phyloP scores from a whole-genome alignment of 257 asterid species.

The Scutellaria minor region DNA sequence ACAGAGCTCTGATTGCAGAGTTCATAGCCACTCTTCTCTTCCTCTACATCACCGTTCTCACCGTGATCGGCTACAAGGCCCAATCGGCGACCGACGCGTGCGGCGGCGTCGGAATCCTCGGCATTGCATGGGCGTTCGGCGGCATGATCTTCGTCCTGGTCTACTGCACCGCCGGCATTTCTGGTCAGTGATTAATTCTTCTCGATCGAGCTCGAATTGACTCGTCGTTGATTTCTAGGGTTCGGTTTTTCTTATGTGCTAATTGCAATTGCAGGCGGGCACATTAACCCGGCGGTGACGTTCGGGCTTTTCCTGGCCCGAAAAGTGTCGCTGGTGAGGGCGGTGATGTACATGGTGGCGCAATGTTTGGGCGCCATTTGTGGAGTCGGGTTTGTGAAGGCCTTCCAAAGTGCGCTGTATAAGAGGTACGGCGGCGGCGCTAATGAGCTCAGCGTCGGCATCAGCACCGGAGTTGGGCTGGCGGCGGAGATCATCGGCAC shows the following conservation, averaged over 20 bases:
- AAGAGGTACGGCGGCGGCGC: slow-evolving; percentile 61
- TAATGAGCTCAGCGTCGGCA: slow-evolving; percentile 45
- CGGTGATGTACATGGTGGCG: slow-evolving; percentile 72
- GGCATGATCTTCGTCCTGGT: slow-evolving; percentile 80
- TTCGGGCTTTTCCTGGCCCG: slow-evolving; percentile 75
- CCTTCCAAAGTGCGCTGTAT: slow-evolving; percentile 53
- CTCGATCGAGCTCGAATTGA: too few relatives aligned
- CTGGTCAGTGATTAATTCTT: slow-evolving; percentile 37
- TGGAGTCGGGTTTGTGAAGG: slow-evolving; percentile 74
- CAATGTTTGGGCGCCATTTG: slow-evolving; percentile 79
- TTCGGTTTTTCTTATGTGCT: neutral
- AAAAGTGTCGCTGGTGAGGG: slow-evolving; percentile 67
- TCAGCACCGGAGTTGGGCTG: slow-evolving; percentile 57
- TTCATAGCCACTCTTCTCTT: slow-evolving; percentile 74
- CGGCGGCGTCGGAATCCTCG: slow-evolving; percentile 76
- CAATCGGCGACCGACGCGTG: slow-evolving; percentile 58
- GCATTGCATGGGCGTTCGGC: slow-evolving; percentile 86
- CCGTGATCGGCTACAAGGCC: slow-evolving; percentile 67
- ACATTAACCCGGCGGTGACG: slow-evolving; percentile 81
- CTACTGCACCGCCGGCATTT: slow-evolving; percentile 70
- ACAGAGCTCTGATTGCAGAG: slow-evolving; percentile 79
- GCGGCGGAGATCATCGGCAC: slow-evolving; percentile 77
- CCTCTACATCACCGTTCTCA: slow-evolving; percentile 68
- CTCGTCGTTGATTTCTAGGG: too few relatives aligned
- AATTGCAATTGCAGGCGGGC: slow-evolving; percentile 54